Evolutionary conservation across 129 eudicot species (phyloP), one percentile per base, ranked within the genome.

Genomic region (Mikania micrantha): DNA sequence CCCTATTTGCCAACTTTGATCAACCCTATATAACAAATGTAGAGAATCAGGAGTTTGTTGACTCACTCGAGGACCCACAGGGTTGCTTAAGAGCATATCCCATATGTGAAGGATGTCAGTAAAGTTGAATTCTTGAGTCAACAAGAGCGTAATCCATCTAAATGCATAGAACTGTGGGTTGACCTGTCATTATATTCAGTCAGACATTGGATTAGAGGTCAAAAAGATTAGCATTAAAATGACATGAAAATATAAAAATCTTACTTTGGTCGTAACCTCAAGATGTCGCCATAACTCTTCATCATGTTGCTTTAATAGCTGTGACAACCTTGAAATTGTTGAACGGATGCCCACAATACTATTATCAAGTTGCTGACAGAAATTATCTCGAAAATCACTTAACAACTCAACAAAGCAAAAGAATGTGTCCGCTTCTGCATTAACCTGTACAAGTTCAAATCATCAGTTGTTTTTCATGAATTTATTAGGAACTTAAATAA

Each of bases 211-310:
- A 70, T 36, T 50, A 60, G 57, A 52, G 22, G 56, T 69, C 3
- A 60, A 67, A 35, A 4, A 39, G 59, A 48, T 35, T 34, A 21
- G 42, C 71, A 63, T 73, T 53, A 53, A 73, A 35, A 35, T 11
- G 40, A 52, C 20, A 34, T 34, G 62, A 53, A 28, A 12, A 13
- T 25, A 19, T 39, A 10, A 41, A 45, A 36, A 34, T 76, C 54
- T 67, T 69, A 85, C 90, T 79, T 81, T 75, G 62, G 81, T 81
- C 28, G 78, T 81, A 34, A 74, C 60, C 61, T 85, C 86, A 67
- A 85, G 86, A 85, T 85, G 90, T 21, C 75, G 53, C 90, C 90
- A 85, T 39, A 85, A 57, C 54, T 81, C 86, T 74, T 81, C 82
- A 69, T 85, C 86, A 56, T 78, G 81, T 64, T 79, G 77, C 44